phyloP scores from a whole-genome alignment of 495 filamentous ascomycete genomes.

The Aspergillus sparsus region DNA sequence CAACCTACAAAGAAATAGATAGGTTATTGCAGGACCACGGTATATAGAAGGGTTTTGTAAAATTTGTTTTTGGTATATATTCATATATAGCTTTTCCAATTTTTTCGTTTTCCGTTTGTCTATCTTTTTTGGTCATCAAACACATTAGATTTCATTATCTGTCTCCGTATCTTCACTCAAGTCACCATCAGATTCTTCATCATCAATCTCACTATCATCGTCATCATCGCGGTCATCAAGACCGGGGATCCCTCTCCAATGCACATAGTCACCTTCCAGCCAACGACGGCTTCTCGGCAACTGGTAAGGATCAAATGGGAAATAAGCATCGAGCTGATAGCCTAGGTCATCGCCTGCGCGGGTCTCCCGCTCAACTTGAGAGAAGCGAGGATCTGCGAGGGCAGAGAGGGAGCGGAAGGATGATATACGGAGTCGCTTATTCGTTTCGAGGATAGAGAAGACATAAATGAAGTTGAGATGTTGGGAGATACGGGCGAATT shows the following conservation, averaged over 20 bases:
- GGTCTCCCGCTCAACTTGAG: constrained; percentile 62
- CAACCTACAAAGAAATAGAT: no score
- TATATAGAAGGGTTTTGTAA: neutral
- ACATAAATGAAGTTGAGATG: constrained; percentile 86
- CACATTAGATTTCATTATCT: constrained; percentile 37
- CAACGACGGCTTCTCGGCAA: constrained; percentile 81
- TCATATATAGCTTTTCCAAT: constrained; percentile 15
- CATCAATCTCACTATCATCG: constrained; percentile 40
- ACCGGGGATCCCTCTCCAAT: constrained; percentile 79
- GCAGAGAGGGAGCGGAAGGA: constrained; percentile 52
- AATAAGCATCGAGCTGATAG: constrained; percentile 84
- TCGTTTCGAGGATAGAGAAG: constrained; percentile 82
- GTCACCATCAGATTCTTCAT: constrained; percentile 30
- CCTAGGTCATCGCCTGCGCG: constrained; percentile 64
- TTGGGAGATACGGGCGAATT: constrained; percentile 84
- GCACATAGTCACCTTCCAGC: constrained; percentile 80
- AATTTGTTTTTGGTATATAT: neutral
- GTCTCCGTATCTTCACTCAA: constrained; percentile 40
- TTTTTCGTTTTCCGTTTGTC: constrained; percentile 8
- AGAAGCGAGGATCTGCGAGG: constrained; percentile 36
- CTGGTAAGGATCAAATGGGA: constrained; percentile 95
- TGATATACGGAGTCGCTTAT: constrained; percentile 78
- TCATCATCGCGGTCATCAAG: constrained; percentile 63
- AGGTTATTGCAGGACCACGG: neutral
- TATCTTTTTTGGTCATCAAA: constrained; percentile 3